Conservation (phyloP, 805 yeast species). For the Hagleromyces aurorensis region DNA sequence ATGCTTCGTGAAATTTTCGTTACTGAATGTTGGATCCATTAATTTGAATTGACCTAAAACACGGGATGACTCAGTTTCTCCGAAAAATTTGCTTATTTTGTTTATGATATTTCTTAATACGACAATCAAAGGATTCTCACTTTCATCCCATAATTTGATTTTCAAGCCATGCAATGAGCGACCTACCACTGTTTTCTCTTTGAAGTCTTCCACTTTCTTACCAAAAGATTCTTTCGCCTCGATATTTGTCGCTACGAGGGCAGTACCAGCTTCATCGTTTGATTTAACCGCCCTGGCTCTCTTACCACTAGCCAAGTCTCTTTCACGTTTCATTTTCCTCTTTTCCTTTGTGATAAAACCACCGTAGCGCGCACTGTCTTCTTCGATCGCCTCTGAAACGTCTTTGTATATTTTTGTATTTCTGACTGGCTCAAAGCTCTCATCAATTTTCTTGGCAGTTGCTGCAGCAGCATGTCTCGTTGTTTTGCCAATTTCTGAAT, state of each 20-base stretch:
- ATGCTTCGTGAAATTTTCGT: slow-evolving; percentile 70
- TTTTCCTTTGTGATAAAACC: slow-evolving; percentile 82
- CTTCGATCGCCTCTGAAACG: slow-evolving; percentile 80
- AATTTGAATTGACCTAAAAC: slow-evolving; percentile 79
- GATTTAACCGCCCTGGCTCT: slow-evolving; percentile 63
- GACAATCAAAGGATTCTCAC: slow-evolving; percentile 85
- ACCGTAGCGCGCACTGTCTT: slow-evolving; percentile 79
- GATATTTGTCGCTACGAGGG: slow-evolving; percentile 72
- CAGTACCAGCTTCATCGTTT: slow-evolving; percentile 75
- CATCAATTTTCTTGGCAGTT: slow-evolving; percentile 81
- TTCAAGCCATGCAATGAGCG: slow-evolving; percentile 51
- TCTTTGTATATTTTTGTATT: slow-evolving; percentile 85
- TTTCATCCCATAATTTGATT: slow-evolving; percentile 75
- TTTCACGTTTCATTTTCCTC: slow-evolving; percentile 65
- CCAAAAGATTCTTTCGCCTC: slow-evolving; percentile 62
- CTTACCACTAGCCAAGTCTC: slow-evolving; percentile 49
- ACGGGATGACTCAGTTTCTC: slow-evolving; percentile 93
- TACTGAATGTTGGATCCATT: slow-evolving; percentile 83
- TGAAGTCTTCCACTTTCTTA: slow-evolving; percentile 58
- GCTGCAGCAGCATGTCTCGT: slow-evolving; percentile 79
- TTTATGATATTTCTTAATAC: slow-evolving; percentile 71
- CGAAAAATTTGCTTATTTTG: slow-evolving; percentile 80
- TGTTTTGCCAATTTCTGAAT: slow-evolving; percentile 81
- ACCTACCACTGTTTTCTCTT: slow-evolving; percentile 63
- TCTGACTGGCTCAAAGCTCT: slow-evolving; percentile 85